Evolutionary conservation across 148 eudicot genomes (phyloP), one percentile per base, ranked within the genome.

Genomic region (Amaranthus cruentus): DNA sequence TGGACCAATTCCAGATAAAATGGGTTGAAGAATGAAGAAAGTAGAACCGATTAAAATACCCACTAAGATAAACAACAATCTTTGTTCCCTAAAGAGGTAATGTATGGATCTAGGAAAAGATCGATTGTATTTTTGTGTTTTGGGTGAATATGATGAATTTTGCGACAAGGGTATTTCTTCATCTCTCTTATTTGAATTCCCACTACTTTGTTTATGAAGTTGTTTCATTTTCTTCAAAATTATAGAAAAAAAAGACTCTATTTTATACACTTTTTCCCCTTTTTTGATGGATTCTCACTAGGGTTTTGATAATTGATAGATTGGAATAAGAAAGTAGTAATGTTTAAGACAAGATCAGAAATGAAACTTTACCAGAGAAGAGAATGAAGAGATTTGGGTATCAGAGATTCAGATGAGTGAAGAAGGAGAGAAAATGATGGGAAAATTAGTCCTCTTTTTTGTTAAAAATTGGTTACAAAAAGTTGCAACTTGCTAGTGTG

Each of bases 41-140:
- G 86, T 78, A 62, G 93, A 83, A 12, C 88, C 96, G 50, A 91
- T 91, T 6, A 91, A 76, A 11, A 91, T 77, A 7, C 96, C 93
- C 55, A 88, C 69, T 15, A 91, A 79, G 60, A 91, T 84, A 77
- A 88, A 91, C 72, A 91, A 77, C 4, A 91, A 80, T 4, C 93
- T 78, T 72, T 91, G 96, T 57, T 91, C 96, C 14, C 62, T 85
- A 72, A 88, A 61, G 71, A 91, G 69, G 79, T 91, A 90, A 42
- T 73, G 75, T 73, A 90, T 60, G 76, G 93, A 86, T 84, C 91
- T 77, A 5, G 90, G 80, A 42, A 90, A 73, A 47, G 89, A 87
- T 78, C 87, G 79, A 43, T 76, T 75, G 72, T 82, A 86, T 68
- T 88, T 90, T 4, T 67, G 78, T 58, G 91, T 9, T 77, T 88